Conservation (phyloP, 371 early-diverging fungal species). For the Umbelopsis sp. region DNA sequence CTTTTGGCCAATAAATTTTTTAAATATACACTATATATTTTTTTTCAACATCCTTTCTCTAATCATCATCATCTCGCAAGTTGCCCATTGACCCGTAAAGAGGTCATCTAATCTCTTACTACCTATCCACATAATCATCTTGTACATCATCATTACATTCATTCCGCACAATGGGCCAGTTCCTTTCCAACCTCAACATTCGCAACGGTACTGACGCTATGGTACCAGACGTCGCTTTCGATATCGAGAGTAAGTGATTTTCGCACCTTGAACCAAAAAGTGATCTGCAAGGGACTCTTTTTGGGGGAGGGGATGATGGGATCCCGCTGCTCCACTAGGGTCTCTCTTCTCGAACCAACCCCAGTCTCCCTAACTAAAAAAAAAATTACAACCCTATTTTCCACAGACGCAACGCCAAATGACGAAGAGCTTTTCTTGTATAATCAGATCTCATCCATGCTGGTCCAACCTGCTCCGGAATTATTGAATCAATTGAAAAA, state of each 20-base stretch:
- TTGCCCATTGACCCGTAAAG: slow-evolving; percentile 9
- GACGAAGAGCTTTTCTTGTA: slow-evolving; percentile 57
- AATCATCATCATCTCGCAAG: slow-evolving; percentile 11
- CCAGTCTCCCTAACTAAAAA: neutral
- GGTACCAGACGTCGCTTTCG: slow-evolving; percentile 55
- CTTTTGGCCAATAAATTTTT: slow-evolving; percentile 17
- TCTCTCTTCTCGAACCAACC: neutral
- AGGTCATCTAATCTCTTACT: slow-evolving; percentile 3
- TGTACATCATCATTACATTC: slow-evolving; percentile 10
- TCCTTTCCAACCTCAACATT: slow-evolving; percentile 46
- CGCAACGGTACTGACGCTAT: slow-evolving; percentile 39
- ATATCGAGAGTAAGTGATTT: slow-evolving; percentile 52
- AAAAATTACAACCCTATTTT: neutral
- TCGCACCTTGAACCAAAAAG: neutral
- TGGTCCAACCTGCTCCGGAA: slow-evolving; percentile 50
- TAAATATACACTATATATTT: slow-evolving; percentile 19
- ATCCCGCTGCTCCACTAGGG: neutral
- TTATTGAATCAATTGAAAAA: slow-evolving; percentile 52
- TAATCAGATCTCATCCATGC: slow-evolving; percentile 43
- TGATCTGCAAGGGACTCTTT: slow-evolving; percentile 7
- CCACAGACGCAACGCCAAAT: slow-evolving; percentile 54
- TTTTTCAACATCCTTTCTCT: slow-evolving; percentile 10
- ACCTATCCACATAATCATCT: neutral
- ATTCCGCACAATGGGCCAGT: slow-evolving; percentile 39
- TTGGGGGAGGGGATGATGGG: neutral